Conservation (phyloP, 805 yeast species). For the Kurtzmaniella fragi region DNA sequence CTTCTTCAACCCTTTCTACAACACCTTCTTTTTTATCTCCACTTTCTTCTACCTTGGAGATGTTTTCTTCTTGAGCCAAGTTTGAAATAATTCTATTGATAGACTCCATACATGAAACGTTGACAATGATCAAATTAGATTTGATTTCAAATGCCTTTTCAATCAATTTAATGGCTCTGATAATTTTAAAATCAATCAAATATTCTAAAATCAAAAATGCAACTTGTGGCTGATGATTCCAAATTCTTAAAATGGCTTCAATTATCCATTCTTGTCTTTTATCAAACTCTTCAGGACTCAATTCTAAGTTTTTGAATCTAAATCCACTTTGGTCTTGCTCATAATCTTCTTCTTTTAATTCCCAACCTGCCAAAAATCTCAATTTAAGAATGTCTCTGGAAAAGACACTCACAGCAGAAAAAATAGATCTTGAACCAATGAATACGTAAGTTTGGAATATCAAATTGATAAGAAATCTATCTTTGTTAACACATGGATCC, state of each 20-base stretch:
- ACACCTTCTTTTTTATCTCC: slow-evolving; percentile 4
- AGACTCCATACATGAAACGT: slow-evolving; percentile 41
- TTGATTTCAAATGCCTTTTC: slow-evolving; percentile 20
- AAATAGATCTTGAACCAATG: slow-evolving; percentile 84
- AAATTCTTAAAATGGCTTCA: slow-evolving; percentile 36
- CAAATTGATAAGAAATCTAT: slow-evolving; percentile 47
- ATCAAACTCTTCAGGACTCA: slow-evolving; percentile 18
- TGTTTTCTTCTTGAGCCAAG: slow-evolving; percentile 10
- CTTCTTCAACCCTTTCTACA: slow-evolving; percentile 5
- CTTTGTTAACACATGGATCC: slow-evolving; percentile 16
- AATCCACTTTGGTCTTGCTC: slow-evolving; percentile 22
- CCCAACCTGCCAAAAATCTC: slow-evolving; percentile 30
- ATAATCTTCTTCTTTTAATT: slow-evolving; percentile 25
- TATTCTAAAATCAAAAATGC: slow-evolving; percentile 38
- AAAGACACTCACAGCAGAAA: slow-evolving; percentile 38
- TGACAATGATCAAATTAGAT: slow-evolving; percentile 31
- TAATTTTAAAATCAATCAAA: slow-evolving; percentile 34
- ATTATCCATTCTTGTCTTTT: slow-evolving; percentile 32
- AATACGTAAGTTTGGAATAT: slow-evolving; percentile 69
- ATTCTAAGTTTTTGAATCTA: slow-evolving; percentile 22
- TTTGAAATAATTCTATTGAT: slow-evolving; percentile 29
- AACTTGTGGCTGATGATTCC: slow-evolving; percentile 44
- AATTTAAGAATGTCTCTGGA: slow-evolving; percentile 37
- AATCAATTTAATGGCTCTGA: slow-evolving; percentile 24
- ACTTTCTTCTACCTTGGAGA: background rate